A percentile compares a stretch with the other conserved stretches of the same genome.
phyloP scores from a whole-genome alignment of 1,284 basidiomycete genomes.

The Rhodotorula mucilaginosa region DNA sequence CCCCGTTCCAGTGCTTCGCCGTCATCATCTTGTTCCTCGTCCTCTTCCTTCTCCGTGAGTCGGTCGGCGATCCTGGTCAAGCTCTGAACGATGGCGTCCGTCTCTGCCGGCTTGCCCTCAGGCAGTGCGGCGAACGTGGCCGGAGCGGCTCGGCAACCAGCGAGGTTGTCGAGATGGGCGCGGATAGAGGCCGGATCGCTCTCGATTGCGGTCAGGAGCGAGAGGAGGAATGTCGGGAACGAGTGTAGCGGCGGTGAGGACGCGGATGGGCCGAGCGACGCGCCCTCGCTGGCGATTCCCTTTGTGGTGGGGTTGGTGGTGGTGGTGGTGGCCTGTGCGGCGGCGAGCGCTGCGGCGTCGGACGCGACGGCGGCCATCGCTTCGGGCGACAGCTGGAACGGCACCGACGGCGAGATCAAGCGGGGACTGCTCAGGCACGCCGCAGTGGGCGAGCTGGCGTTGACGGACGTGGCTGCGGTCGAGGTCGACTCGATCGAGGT shows the following conservation, averaged over 20 bases:
- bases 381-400: background rate
- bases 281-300: background rate
- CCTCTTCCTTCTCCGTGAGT: slow-evolving; percentile 13
- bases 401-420: background rate
- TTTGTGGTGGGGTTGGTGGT: too few relatives aligned
- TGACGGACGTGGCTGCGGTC: slow-evolving; percentile 15
- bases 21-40: background rate
- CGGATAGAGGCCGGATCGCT: slow-evolving; percentile 39
- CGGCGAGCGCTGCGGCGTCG: background rate
- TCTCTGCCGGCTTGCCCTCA: slow-evolving; percentile 34
- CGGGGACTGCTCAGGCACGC: background rate
- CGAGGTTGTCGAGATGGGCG: slow-evolving; percentile 34
- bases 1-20: background rate
- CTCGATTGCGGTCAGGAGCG: slow-evolving; percentile 45
- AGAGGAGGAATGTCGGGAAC: slow-evolving; percentile 42
- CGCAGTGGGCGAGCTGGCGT: background rate
- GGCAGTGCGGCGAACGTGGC: slow-evolving; percentile 23
- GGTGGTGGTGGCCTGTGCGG: background rate
- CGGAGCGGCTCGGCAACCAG: slow-evolving; percentile 27
- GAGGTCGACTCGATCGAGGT: background rate
- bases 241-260: slow-evolving; percentile 27
- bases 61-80: slow-evolving; percentile 29
- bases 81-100: slow-evolving; percentile 34
- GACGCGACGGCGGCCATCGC: background rate
- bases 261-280: slow-evolving; percentile 9